phyloP scores from a whole-genome alignment of 2,329 filamentous ascomycete genomes.

The Orbilia brochopaga region DNA sequence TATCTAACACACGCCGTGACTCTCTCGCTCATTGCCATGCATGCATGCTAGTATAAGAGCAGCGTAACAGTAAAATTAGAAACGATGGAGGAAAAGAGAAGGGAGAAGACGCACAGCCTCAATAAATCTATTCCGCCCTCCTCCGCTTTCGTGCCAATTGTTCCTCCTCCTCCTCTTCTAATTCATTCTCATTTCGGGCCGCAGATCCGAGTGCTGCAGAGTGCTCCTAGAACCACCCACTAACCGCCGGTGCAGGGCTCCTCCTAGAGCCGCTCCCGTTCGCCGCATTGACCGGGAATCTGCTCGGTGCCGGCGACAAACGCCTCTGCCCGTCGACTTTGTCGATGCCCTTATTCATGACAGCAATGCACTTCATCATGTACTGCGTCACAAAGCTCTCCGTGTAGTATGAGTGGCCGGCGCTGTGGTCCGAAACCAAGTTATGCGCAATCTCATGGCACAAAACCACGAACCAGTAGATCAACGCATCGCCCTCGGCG shows the following conservation, averaged over 20 bases:
- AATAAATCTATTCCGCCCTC: background rate
- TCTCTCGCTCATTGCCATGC: background rate
- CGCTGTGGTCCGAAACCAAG: conserved; percentile 65
- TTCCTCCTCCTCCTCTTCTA: conserved; percentile 12
- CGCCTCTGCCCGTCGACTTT: conserved; percentile 9
- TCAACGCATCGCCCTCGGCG: conserved; percentile 69
- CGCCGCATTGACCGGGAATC: conserved; percentile 39
- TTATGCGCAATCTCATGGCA: conserved; percentile 97
- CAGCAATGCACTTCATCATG: conserved; percentile 31
- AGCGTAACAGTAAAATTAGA: conserved; percentile 1
- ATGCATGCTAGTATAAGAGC: conserved; percentile 1
- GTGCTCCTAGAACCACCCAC: conserved; percentile 46
- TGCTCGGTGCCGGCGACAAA: background rate
- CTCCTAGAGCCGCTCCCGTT: conserved; percentile 2
- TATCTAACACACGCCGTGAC: conserved; percentile 13
- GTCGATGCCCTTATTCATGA: conserved; percentile 25
- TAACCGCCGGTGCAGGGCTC: conserved; percentile 2
- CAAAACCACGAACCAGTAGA: conserved; percentile 94
- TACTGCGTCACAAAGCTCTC: conserved; percentile 49
- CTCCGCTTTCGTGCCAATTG: background rate
- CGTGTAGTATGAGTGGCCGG: conserved; percentile 49
- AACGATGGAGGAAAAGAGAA: background rate
- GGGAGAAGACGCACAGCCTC: background rate
- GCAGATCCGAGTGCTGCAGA: conserved; percentile 3
- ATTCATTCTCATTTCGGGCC: conserved; percentile 1